Evolutionary conservation across 176 grass and related monocot species (phyloP), one percentile per base, ranked within the genome.

Genomic region (Tuctoria greenei): DNA sequence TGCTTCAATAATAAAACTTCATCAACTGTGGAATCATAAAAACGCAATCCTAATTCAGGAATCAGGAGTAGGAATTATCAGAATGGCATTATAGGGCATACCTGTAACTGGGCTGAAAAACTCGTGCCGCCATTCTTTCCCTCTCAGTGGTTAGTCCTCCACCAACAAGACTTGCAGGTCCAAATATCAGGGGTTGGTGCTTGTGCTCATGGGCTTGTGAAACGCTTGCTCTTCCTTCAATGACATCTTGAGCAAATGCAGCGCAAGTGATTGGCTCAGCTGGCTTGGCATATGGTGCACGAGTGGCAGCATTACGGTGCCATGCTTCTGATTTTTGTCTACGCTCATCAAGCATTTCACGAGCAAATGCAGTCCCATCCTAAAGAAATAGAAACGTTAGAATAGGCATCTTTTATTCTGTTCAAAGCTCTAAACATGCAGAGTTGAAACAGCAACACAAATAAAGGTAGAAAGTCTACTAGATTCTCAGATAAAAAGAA

Each of bases 21-120:
- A n/a, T n/a, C n/a, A n/a, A n/a, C n/a, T n/a, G n/a, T n/a, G n/a
- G n/a, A n/a, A n/a, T n/a, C n/a, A n/a, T n/a, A n/a, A n/a, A n/a
- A n/a, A n/a, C n/a, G n/a, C n/a, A n/a, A n/a, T n/a, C n/a, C n/a
- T n/a, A n/a, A n/a, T n/a, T n/a, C n/a, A n/a, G n/a, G n/a, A n/a
- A n/a, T n/a, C n/a, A n/a, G n/a, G n/a, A n/a, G n/a, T n/a, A n/a
- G n/a, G n/a, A n/a, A n/a, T n/a, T n/a, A n/a, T n/a, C n/a, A n/a
- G n/a, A n/a, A n/a, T n/a, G n/a, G n/a, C n/a, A n/a, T n/a, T n/a
- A n/a, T n/a, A n/a, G n/a, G n/a, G n/a, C n/a, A n/a, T 39, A 47
- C 95, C 91, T 99, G 79, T 90, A 84, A 76, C 89, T 72, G 49
- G 95, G 95, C 86, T 99, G 95, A 76, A 97, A 99, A 84, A 95